Conservation (phyloP, 2,329 filamentous ascomycete genomes). For the Penicillium oxalicum region DNA sequence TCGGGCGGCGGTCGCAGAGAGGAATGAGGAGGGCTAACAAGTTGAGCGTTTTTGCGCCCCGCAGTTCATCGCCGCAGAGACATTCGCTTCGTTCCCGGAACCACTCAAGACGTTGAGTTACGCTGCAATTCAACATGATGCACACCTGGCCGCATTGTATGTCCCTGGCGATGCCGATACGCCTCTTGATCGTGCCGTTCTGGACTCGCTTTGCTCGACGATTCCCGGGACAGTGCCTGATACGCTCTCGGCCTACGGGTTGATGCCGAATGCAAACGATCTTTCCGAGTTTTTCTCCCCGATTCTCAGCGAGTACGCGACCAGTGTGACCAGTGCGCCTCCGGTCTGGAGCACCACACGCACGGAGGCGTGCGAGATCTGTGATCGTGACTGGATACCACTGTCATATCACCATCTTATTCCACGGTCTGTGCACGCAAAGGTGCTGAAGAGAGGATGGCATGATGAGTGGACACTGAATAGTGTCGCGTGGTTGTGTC, state of each 20-base stretch:
- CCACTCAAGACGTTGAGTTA: constrained; percentile 59
- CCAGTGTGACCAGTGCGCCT: constrained; percentile 53
- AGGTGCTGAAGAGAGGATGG: constrained; percentile 72
- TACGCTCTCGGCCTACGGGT: constrained; percentile 60
- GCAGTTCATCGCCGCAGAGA: constrained; percentile 63
- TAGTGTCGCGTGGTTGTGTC: constrained; percentile 79
- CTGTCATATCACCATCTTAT: constrained; percentile 83
- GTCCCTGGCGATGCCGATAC: constrained; percentile 29
- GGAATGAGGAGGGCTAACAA: no score
- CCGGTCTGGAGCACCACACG: constrained; percentile 58
- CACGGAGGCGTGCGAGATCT: constrained; percentile 64
- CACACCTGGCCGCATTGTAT: constrained; percentile 51
- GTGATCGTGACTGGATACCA: constrained; percentile 65
- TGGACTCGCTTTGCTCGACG: constrained; percentile 48
- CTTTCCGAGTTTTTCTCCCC: constrained; percentile 55
- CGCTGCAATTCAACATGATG: constrained; percentile 47
- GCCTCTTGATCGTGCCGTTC: constrained; percentile 49
- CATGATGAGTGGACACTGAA: constrained; percentile 67
- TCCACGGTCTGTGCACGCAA: constrained; percentile 68
- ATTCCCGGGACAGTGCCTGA: constrained; percentile 60
- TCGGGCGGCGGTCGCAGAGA: no score
- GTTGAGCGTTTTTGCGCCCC: not conserved
- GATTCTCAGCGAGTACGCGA: constrained; percentile 58
- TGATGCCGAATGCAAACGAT: constrained; percentile 48
- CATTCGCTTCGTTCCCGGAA: constrained; percentile 60